Percentiles rank a stretch among this genome's conserved stretches.
Conservation (phyloP, 768 basidiomycete species). For the Lactarius deliciosus region DNA sequence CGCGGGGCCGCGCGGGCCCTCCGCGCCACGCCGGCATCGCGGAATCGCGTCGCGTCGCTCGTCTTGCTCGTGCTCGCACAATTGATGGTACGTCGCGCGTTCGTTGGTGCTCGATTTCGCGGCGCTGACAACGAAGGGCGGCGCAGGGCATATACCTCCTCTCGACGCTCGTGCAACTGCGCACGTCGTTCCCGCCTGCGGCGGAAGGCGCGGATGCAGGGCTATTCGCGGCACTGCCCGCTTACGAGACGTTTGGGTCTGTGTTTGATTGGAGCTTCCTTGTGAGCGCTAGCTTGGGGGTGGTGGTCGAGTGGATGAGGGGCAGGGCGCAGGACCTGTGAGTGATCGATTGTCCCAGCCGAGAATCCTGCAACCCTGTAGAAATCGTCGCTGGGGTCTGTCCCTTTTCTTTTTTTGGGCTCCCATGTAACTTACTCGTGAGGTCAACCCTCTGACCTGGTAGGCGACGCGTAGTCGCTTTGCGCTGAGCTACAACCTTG, state of each 20-base stretch:
- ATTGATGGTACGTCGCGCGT: conserved; percentile 60
- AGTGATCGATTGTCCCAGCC: neutral
- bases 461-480: too few relatives aligned
- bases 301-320: conserved; percentile 52
- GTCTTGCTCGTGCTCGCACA: conserved; percentile 79
- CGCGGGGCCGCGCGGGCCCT: conserved; percentile 61
- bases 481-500: too few relatives aligned
- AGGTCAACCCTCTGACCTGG: too few relatives aligned
- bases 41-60: conserved; percentile 68
- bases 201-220: conserved; percentile 40
- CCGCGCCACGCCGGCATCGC: conserved; percentile 53
- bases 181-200: conserved; percentile 75
- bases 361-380: too few relatives aligned
- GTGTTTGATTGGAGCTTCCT: conserved; percentile 77
- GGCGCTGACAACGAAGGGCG: neutral
- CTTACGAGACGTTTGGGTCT: conserved; percentile 69
- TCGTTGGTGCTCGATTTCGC: neutral
- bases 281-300: conserved; percentile 50
- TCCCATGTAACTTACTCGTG: too few relatives aligned
- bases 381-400: too few relatives aligned
- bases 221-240: conserved; percentile 70
- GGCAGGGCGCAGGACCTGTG: conserved; percentile 12
- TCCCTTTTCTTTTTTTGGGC: too few relatives aligned
- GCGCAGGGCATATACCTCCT: conserved; percentile 77
- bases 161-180: conserved; percentile 78